Percentiles rank a stretch among this genome's conserved stretches.
Conservation (phyloP, 106 monocot genomes). For the Dendrobium officinale region DNA sequence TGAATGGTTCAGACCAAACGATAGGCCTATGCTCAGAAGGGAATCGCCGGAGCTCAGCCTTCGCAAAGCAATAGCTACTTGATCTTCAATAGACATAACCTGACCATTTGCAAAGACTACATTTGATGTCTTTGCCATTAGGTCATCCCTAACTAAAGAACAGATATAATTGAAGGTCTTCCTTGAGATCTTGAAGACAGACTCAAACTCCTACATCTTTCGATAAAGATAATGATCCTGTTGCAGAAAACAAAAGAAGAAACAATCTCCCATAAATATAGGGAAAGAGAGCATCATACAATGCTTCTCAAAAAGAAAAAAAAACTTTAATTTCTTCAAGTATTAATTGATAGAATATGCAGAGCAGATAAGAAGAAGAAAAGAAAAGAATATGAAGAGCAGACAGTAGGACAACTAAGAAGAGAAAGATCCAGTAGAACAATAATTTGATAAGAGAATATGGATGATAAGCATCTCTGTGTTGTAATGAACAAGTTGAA, state of each 20-base stretch:
- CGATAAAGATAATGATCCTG: constrained; percentile 40
- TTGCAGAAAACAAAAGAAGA: neutral
- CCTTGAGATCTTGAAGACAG: constrained; percentile 86
- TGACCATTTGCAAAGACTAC: constrained; percentile 51
- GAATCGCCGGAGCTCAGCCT: constrained; percentile 67
- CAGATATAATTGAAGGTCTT: constrained; percentile 86
- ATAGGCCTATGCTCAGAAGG: constrained; percentile 34
- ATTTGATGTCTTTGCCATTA: constrained; percentile 45
- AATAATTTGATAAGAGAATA: neutral
- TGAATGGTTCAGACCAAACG: constrained; percentile 56
- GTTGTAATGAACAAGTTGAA: neutral
- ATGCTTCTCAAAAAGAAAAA: neutral
- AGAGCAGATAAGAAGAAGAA: neutral
- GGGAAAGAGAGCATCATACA: neutral
- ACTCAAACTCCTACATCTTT: constrained; percentile 53
- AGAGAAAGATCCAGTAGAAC: neutral
- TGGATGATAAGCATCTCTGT: neutral
- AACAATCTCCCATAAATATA: neutral
- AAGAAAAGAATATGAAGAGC: neutral
- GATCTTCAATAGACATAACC: constrained; percentile 42
- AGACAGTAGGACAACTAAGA: neutral
- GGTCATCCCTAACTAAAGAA: constrained; percentile 59
- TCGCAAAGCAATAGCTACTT: constrained; percentile 64
- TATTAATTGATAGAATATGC: neutral
- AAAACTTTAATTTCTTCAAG: neutral